Base-by-base conservation (phyloP, 2,329 filamentous ascomycete genomes). In the Colletotrichum sp. region DNA sequence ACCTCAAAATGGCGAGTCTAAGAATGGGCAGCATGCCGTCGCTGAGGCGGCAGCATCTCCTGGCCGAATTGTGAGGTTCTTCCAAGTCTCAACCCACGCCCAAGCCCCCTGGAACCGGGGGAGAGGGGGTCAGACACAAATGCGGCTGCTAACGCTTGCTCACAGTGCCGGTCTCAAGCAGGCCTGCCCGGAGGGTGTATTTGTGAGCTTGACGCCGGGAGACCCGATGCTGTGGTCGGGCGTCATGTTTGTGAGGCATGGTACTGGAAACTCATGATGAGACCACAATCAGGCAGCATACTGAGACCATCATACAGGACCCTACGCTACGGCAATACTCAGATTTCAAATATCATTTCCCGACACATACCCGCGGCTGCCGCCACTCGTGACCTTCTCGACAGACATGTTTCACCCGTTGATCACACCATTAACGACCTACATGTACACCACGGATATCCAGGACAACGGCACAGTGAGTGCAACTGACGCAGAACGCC, bases 381-480 rank as follows among this genome's bases (percentile, higher is more conserved):
- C 96, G 67, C 97, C 97, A 12, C 89, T 96, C 22, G 92, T 99
- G 79, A 96, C 94, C 71, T 98, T 99, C 84, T 91, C 92, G 62
- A 98, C 95, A 79, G 96, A 99, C 83, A 94, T 99, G 79, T 99
- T 99, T 84, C 96, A 99, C 83, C 96, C 96, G 22, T 89, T 99
- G 57, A 93, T 99, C 79, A 96, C 96, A 9, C 96, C 97, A 48
- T 89, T 98, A 77, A 98, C 96, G n/a, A 98, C 95, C 5, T 98
- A 98, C 85, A 97, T 95, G 82, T 98, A 98, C 87, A 94, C 95
- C 57, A 96, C 95, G 77, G 93, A 94, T 73, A 92, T 94, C 44
- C 92, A 94, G 77, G 93, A 93, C 77, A 90, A 91, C 72, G 95
- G 95, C 64, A 95, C 95, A 0, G 93, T 96, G 77, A 96, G 95